A percentile compares a stretch with the other conserved stretches of the same genome.
Conservation (phyloP, 73 alveolate species). For the Effrenium voratum region DNA sequence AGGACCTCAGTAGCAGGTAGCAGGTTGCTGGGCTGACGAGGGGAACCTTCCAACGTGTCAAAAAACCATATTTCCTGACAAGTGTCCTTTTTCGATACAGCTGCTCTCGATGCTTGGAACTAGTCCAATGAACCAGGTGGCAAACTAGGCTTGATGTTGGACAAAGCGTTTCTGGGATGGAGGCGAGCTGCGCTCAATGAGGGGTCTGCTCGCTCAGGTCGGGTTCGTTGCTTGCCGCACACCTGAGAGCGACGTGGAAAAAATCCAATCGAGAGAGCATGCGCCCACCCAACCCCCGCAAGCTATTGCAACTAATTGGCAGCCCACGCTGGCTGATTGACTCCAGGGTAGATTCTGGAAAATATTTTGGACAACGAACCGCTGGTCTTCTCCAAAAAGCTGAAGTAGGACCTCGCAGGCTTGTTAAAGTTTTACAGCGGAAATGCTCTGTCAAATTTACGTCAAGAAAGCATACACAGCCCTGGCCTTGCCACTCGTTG, state of each 20-base stretch:
- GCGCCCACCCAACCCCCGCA: neutral
- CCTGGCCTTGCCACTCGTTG: neutral
- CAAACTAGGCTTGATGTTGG: constrained; percentile 10
- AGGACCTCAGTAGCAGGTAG: neutral
- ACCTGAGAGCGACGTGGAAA: neutral
- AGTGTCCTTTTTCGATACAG: neutral
- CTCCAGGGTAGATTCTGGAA: neutral
- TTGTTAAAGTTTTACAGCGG: neutral
- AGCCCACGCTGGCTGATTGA: neutral
- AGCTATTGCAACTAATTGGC: neutral
- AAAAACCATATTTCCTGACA: neutral
- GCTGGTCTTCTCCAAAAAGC: neutral
- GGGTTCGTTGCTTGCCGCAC: neutral
- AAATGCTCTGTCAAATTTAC: neutral
- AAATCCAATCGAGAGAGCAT: neutral
- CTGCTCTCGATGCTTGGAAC: neutral
- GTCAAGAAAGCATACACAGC: neutral
- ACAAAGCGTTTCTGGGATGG: neutral
- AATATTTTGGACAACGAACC: neutral
- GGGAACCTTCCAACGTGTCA: neutral
- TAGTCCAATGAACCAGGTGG: constrained; percentile 1
- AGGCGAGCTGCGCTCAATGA: neutral
- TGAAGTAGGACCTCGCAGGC: neutral
- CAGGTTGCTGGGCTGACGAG: neutral
- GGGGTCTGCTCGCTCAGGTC: neutral